Evolutionary conservation across 768 basidiomycete species (phyloP), one percentile per base, ranked within the genome.

Genomic region (Termitomyces sp.): DNA sequence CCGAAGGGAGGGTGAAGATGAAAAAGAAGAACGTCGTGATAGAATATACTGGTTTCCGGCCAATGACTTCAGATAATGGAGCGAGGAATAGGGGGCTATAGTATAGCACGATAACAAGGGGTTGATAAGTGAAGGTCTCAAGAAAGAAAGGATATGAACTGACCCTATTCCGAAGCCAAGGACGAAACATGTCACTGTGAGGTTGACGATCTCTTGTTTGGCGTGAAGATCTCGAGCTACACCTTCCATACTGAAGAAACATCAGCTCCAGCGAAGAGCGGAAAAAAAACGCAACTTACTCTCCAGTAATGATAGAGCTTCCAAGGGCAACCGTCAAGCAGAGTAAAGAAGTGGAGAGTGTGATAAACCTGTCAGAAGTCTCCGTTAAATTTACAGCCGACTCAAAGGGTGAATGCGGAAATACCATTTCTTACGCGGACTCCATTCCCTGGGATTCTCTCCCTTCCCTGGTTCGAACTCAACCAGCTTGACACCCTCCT

Each of bases 1-100:
- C 75, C 44, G 72, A 70, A 3, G 75, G 78, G 18, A 82, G 69
- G 20, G 76, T 77, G 69, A 78, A 79, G 53, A 81, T 65, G 56
- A 74, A 74, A 60, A 67, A 75, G 31, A 77, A 63, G 59, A 74
- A 70, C 29, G 74, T 68, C 59, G 68, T 72, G 50, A 70, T 57
- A 39, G 55, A 61, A 54, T 76, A 76, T 3, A 75, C 65, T 6
- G 71, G 71, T 27, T 57, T 66, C 13, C 75, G 66, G 6, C 75
- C 74, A 15, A 71, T 61, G 11, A 76, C 66, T 60, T 76, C 73
- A 6, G 72, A 73, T 5, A 76, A 63, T 13, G 61, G 73, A 11
- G 73, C 78, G 66, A 63, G 72, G 58, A 74, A 63, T 49, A 78
- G 70, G 7, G 81, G 76, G 7, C 72, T 68, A 20, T 25, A 27